phyloP scores from a whole-genome alignment of 2,329 filamentous ascomycete species.

The Colletotrichum abscissum region DNA sequence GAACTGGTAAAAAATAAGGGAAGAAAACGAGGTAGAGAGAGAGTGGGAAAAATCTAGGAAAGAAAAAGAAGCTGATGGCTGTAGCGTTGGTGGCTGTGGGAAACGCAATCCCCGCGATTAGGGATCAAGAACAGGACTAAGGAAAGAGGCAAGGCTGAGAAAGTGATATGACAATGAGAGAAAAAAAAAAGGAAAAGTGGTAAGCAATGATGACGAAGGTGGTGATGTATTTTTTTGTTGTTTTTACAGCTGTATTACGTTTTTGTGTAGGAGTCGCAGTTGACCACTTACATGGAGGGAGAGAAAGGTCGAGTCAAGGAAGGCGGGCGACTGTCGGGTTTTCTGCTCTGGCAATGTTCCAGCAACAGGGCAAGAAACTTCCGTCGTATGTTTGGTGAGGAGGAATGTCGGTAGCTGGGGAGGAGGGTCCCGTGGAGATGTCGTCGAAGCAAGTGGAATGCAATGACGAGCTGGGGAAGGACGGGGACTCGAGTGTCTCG shows the following conservation, averaged over 20 bases:
- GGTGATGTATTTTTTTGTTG: background rate
- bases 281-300: conserved; percentile 34
- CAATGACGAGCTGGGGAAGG: conserved; percentile 25
- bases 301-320: conserved; percentile 13
- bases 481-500: conserved; percentile 19
- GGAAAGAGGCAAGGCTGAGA: background rate
- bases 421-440: conserved; percentile 35
- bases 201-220: conserved; percentile 5
- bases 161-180: too few relatives aligned
- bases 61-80: conserved; percentile 7
- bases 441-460: conserved; percentile 32
- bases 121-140: background rate
- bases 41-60: background rate
- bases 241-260: background rate
- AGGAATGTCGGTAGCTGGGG: conserved; percentile 35
- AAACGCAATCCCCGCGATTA: background rate
- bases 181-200: background rate
- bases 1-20: background rate
- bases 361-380: conserved; percentile 32
- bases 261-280: conserved; percentile 3
- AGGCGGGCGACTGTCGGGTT: conserved; percentile 25
- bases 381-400: conserved; percentile 23
- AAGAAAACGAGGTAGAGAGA: background rate
- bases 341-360: conserved; percentile 38
- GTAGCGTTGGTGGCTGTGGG: background rate